A percentile compares a stretch with the other conserved stretches of the same genome.
Evolutionary conservation across 2,329 filamentous ascomycete species (phyloP).

Genomic region (Furcasterigmium furcatum): DNA sequence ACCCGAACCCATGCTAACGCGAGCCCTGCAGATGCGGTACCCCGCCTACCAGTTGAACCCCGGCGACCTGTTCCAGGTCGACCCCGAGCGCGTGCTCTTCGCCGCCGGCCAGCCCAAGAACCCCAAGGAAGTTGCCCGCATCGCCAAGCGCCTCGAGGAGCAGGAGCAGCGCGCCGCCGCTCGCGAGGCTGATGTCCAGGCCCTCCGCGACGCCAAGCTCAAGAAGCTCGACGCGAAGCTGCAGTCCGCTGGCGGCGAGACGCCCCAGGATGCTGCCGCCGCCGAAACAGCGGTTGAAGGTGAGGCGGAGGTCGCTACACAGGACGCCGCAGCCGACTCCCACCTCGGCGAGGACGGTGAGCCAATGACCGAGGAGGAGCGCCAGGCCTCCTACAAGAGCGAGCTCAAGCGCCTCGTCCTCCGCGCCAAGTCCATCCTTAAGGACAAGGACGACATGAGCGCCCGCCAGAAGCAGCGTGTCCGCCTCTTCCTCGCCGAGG

Average conservation of each 20-base stretch:
- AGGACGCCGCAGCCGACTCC: constrained; percentile 12
- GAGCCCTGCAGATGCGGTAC: constrained; percentile 77
- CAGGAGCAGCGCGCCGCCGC: constrained; percentile 21
- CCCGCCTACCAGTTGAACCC: constrained; percentile 94
- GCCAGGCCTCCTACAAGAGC: constrained; percentile 24
- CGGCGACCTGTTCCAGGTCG: constrained; percentile 97
- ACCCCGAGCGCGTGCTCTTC: constrained; percentile 81
- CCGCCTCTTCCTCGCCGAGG: constrained; percentile 65
- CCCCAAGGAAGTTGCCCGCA: constrained; percentile 7
- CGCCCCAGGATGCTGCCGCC: constrained; percentile 21
- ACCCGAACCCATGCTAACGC: too few relatives aligned
- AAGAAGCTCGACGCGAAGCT: constrained; percentile 2
- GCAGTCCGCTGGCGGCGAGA: constrained; percentile 8
- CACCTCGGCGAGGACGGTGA: constrained; percentile 18
- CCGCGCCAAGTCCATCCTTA: constrained; percentile 59
- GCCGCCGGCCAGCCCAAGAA: constrained; percentile 77
- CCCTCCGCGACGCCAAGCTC: constrained; percentile 9
- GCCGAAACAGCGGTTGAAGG: constrained; percentile 10
- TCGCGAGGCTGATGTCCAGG: constrained; percentile 25
- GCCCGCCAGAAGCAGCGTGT: constrained; percentile 74
- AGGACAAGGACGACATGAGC: constrained; percentile 49
- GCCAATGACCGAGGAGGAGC: constrained; percentile 19
- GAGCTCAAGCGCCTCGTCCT: constrained; percentile 48
- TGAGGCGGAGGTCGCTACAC: constrained; percentile 20
- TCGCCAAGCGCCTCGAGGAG: constrained; percentile 10